Evolutionary conservation across 2,329 filamentous ascomycete genomes (phyloP).

Genomic region (Colletotrichum godetiae): DNA sequence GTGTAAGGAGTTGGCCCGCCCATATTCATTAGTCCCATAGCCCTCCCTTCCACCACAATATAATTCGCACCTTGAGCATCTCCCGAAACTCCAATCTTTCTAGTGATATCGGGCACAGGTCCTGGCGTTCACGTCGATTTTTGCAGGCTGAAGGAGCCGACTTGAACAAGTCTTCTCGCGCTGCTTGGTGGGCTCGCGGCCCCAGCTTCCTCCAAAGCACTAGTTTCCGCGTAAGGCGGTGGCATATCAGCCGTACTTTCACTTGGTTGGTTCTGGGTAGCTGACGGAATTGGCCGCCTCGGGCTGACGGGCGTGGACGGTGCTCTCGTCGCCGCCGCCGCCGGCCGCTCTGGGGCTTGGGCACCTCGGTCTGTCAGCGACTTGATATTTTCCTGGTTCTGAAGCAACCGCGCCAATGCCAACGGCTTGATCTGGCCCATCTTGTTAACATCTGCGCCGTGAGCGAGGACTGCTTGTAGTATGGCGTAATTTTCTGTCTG

Average conservation of each 20-base stretch:
- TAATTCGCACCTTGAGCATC: neutral
- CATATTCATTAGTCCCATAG: neutral
- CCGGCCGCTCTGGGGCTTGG: neutral
- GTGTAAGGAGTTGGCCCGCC: neutral
- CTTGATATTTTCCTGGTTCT: slow-evolving; percentile 22
- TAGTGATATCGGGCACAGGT: neutral
- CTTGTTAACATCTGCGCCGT: slow-evolving; percentile 36
- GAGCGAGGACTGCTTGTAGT: slow-evolving; percentile 32
- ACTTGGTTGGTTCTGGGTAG: neutral
- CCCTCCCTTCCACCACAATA: too few species aligned
- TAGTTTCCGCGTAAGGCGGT: neutral
- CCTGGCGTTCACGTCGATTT: neutral
- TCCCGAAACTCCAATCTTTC: neutral
- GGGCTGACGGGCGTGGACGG: neutral
- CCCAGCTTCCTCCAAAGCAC: neutral
- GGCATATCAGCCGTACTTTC: neutral
- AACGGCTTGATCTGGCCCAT: slow-evolving; percentile 23
- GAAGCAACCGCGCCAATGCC: slow-evolving; percentile 15
- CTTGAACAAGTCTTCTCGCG: neutral
- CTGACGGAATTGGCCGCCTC: neutral
- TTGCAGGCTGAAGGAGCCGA: neutral
- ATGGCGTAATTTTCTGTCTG: slow-evolving; percentile 34
- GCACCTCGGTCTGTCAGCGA: slow-evolving; percentile 27
- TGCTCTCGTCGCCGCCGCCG: neutral
- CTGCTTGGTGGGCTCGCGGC: neutral